phyloP scores from a whole-genome alignment of 2,329 filamentous ascomycete genomes.

The Drechmeria coniospora region DNA sequence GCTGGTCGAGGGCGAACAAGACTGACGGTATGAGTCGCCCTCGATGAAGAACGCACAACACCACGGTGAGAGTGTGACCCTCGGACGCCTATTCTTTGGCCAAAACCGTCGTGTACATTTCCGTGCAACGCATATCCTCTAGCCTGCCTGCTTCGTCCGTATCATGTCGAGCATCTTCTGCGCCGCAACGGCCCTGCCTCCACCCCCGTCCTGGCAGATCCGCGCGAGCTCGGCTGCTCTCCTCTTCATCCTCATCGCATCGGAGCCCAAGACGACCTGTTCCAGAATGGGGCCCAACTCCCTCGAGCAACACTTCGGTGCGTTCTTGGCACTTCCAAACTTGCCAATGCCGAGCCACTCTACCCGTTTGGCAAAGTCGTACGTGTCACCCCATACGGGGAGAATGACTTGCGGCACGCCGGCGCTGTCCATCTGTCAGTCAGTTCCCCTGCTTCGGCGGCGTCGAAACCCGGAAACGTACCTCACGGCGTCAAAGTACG shows the following conservation, averaged over 20 bases:
- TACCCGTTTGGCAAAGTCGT: slow-evolving; percentile 28
- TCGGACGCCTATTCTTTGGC: too few species aligned
- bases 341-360: slow-evolving; percentile 26
- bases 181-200: too few species aligned
- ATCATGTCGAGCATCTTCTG: too few species aligned
- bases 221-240: too few species aligned
- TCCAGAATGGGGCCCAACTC: not conserved
- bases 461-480: slow-evolving; percentile 9
- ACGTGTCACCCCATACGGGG: slow-evolving; percentile 29
- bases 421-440: slow-evolving; percentile 17
- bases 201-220: too few species aligned
- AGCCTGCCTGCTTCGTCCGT: too few species aligned
- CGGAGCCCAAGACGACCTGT: not conserved
- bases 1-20: too few species aligned
- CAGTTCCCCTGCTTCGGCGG: not conserved
- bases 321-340: not conserved
- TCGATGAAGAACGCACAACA: too few species aligned
- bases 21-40: too few species aligned
- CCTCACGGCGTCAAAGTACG: slow-evolving; percentile 21
- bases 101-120: too few species aligned
- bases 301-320: not conserved
- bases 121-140: too few species aligned
- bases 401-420: slow-evolving; percentile 30
- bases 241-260: not conserved
- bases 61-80: too few species aligned